These are phyloP conservation scores for Elymus sibiricus DNA, from an alignment of 176 grass and related monocot genomes.

Conservation along the genomic window DNA sequence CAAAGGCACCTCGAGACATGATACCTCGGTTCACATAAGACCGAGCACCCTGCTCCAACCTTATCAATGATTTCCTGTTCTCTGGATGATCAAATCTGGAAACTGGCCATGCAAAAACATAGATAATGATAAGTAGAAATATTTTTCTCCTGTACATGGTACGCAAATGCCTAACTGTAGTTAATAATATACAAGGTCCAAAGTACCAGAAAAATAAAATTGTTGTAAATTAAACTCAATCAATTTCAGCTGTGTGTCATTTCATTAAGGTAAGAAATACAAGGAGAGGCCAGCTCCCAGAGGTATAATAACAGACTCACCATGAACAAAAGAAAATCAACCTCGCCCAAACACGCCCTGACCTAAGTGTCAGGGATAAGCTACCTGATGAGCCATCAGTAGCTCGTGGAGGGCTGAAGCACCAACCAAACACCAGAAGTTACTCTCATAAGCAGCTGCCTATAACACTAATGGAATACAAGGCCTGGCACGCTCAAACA, in stretches of 20 bases:
- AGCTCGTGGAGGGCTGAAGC: background rate
- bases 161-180: slow-evolving; percentile 8
- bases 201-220: background rate
- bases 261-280: background rate
- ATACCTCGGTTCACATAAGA: slow-evolving; percentile 77
- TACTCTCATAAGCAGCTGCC: too few species aligned
- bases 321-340: too few species aligned
- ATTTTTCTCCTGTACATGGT: background rate
- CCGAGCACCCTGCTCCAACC: slow-evolving; percentile 69
- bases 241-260: background rate
- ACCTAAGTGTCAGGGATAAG: background rate
- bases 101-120: slow-evolving; percentile 37
- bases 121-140: slow-evolving; percentile 2
- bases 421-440: background rate
- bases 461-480: background rate
- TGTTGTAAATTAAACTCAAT: background rate
- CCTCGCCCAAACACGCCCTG: too few species aligned
- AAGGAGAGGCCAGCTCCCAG: background rate
- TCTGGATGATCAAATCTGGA: slow-evolving; percentile 64
- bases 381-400: background rate
- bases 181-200: background rate
- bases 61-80: slow-evolving; percentile 72
- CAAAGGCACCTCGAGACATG: slow-evolving; percentile 59
- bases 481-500: background rate
- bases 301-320: too few species aligned